phyloP scores from a whole-genome alignment of 768 basidiomycete genomes.

The Tricholomella constricta region DNA sequence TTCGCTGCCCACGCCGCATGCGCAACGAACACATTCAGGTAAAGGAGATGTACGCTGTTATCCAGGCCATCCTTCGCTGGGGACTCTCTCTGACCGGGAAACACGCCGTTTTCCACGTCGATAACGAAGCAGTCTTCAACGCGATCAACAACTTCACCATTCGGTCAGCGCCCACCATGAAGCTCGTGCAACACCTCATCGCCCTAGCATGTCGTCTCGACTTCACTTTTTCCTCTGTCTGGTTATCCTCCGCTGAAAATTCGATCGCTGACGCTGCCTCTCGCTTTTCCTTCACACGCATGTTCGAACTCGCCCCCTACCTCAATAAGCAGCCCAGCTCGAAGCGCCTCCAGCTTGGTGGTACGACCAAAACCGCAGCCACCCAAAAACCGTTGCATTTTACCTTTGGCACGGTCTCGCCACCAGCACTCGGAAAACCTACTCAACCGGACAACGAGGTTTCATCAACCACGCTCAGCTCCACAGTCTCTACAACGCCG shows the following conservation, averaged over 20 bases:
- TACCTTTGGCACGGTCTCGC: slow-evolving; percentile 35
- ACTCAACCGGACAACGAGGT: slow-evolving; percentile 20
- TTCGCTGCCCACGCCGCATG: neutral
- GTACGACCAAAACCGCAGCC: neutral
- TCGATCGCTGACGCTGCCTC: slow-evolving; percentile 24
- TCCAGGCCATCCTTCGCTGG: slow-evolving; percentile 3
- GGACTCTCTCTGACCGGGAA: neutral
- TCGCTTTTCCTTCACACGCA: slow-evolving; percentile 21
- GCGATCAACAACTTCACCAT: slow-evolving; percentile 18
- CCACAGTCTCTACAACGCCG: neutral
- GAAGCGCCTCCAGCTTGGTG: neutral
- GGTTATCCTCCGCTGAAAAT: slow-evolving; percentile 2
- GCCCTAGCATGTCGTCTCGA: neutral
- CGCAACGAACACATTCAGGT: neutral
- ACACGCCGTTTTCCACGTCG: neutral
- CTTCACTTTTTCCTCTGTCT: slow-evolving; percentile 2
- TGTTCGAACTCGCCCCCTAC: slow-evolving; percentile 26
- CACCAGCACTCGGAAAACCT: slow-evolving; percentile 24
- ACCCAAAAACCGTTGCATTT: slow-evolving; percentile 16
- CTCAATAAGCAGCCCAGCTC: neutral
- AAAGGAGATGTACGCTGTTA: neutral
- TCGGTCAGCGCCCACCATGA: neutral
- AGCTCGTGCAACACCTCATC: neutral
- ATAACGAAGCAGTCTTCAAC: slow-evolving; percentile 4
- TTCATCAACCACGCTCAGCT: neutral